Evolutionary conservation across 2,329 filamentous ascomycete species (phyloP).

Genomic region (Phialophora chinensis): DNA sequence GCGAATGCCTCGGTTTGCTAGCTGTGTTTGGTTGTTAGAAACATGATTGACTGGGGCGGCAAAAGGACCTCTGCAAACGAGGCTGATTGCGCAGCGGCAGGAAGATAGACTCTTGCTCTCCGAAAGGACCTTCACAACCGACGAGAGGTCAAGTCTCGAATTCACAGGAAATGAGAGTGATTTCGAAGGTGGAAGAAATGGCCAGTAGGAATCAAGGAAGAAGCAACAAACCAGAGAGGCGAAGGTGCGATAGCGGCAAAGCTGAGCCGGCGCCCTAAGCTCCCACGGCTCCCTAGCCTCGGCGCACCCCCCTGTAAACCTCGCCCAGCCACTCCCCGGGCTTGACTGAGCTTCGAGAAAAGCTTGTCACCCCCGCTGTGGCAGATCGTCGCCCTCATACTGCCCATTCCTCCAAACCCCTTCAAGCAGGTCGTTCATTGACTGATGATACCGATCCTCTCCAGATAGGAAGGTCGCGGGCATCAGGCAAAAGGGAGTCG

Average conservation of each 20-base stretch:
- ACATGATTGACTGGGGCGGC: neutral
- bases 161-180: slow-evolving; percentile 14
- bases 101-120: neutral
- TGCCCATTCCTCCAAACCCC: neutral
- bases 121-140: neutral
- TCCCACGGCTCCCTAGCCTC: neutral
- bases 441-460: neutral
- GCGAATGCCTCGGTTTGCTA: slow-evolving; percentile 10
- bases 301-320: neutral
- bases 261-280: neutral
- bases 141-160: neutral
- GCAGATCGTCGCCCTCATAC: neutral
- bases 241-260: slow-evolving; percentile 7
- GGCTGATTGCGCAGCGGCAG: neutral
- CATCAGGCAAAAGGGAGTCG: slow-evolving; percentile 6
- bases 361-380: slow-evolving; percentile 11
- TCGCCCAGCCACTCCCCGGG: neutral
- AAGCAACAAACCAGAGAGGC: slow-evolving; percentile 5
- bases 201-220: slow-evolving; percentile 11
- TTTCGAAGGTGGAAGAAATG: neutral
- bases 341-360: slow-evolving; percentile 19
- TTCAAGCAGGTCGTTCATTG: slow-evolving; percentile 1
- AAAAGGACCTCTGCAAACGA: slow-evolving; percentile 2
- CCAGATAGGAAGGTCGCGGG: neutral
- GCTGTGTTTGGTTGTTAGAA: neutral